Base-by-base conservation (phyloP, 345 rosid genomes). In the Lepidium aucheri region DNA sequence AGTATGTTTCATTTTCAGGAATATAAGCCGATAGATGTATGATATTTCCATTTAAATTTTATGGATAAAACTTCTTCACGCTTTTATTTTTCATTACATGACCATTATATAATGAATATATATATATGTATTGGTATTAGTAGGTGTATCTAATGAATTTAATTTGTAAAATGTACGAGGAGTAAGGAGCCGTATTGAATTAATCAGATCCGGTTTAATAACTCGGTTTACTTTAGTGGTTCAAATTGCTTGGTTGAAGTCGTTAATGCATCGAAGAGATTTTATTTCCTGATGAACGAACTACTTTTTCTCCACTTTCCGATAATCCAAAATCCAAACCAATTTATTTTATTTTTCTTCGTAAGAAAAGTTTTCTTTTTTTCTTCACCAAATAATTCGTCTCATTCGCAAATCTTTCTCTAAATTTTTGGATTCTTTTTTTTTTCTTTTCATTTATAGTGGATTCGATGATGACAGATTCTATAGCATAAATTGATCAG, bases 391-490 rank as follows among this genome's bases (percentile, higher is more conserved):
- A 65, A 73, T 59, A 13, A 50, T 59, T 52, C 33, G 70, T 65
- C 71, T 17, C 46, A 49, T 15, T 42, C 76, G 39, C 24, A 43
- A 52, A 52, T 24, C 52, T 9, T 4, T 18, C 36, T 73, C 67
- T 43, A 9, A 52, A 52, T 42, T 22, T 35, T n/a, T 63, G 51
- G 51, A 20, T 54, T 39, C n/a, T n/a, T n/a, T n/a, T n/a, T n/a
- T n/a, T n/a, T n/a, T n/a, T n/a, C n/a, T 60, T 51, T 42, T 34
- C 54, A 24, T 57, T 58, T 65, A 47, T 65, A 50, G 54, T 72
- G 47, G 49, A 64, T 65, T 65, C 54, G 72, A 59, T 13, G 49
- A 73, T 51, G 76, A 51, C 63, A 53, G 57, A 53, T 66, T 73
- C 61, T 59, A 11, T 17, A 9, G 45, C 36, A 65, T 44, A 65